Evolutionary conservation across 805 yeast species (phyloP).

Genomic region (Metschnikowia santaceciliae): DNA sequence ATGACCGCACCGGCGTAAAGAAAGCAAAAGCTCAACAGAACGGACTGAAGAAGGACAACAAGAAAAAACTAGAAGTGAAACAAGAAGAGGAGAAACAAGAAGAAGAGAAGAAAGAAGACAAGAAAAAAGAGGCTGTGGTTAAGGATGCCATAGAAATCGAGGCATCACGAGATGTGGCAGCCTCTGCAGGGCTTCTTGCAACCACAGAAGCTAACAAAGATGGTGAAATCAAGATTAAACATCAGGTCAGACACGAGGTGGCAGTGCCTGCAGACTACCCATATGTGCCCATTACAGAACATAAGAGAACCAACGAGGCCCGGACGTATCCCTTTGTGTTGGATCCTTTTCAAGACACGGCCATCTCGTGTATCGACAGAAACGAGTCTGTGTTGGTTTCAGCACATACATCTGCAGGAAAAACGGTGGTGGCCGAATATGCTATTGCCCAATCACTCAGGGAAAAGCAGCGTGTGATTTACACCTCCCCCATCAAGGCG

Average conservation of each 20-base stretch:
- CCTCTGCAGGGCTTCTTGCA: conserved; percentile 65
- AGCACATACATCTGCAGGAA: conserved; percentile 97
- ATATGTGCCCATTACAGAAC: conserved; percentile 84
- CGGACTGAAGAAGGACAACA: neutral
- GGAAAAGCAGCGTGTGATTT: conserved; percentile 89
- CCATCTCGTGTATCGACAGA: conserved; percentile 93
- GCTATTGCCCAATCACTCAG: conserved; percentile 94
- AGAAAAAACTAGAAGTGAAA: conserved; percentile 25
- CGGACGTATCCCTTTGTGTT: conserved; percentile 86
- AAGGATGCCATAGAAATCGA: conserved; percentile 86
- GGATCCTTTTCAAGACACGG: conserved; percentile 97
- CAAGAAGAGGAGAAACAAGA: conserved; percentile 35
- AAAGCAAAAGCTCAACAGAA: neutral
- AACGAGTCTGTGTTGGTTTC: conserved; percentile 93
- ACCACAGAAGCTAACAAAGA: conserved; percentile 22
- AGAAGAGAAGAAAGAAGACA: conserved; percentile 19
- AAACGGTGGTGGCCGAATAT: conserved; percentile 94
- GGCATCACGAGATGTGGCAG: conserved; percentile 84
- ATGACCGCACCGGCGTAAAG: neutral
- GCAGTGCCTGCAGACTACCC: conserved; percentile 92
- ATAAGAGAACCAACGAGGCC: conserved; percentile 73
- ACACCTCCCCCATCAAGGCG: conserved; percentile 94
- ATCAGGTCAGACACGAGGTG: conserved; percentile 96
- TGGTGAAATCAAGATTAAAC: conserved; percentile 60
- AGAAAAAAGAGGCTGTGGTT: conserved; percentile 62